Conservation (phyloP, 108 stramenopile species). For the Pseudonitzschia pungens region DNA sequence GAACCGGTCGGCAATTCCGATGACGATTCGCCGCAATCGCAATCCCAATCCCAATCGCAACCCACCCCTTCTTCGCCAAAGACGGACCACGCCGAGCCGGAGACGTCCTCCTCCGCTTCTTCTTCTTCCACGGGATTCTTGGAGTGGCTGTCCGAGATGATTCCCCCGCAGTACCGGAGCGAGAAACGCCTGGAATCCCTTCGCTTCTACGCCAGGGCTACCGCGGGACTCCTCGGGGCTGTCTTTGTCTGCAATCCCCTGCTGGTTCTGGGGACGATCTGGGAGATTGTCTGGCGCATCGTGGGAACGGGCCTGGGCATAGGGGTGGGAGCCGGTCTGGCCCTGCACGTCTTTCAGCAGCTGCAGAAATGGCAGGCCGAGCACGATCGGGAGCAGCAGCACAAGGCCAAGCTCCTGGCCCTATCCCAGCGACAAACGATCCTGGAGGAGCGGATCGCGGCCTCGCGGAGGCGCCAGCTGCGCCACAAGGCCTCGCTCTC, state of each 20-base stretch:
- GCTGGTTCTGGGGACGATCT: neutral
- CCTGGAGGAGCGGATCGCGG: neutral
- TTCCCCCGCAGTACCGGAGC: neutral
- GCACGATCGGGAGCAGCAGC: neutral
- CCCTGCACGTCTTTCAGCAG: conserved; percentile 67
- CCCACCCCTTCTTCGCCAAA: too few species aligned
- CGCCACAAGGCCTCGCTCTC: conserved; percentile 1
- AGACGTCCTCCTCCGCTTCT: neutral
- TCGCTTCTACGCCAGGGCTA: neutral
- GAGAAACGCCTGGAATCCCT: neutral
- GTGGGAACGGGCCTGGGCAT: conserved; percentile 60
- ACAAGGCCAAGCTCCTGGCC: conserved; percentile 5
- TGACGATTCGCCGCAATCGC: too few species aligned
- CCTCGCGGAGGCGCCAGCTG: neutral
- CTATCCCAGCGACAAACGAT: neutral
- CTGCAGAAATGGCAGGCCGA: conserved; percentile 36
- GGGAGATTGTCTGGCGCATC: conserved; percentile 27
- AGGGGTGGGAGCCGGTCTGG: conserved; percentile 72
- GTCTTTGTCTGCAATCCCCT: conserved; percentile 7
- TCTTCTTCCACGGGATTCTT: neutral
- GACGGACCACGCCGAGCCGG: too few species aligned
- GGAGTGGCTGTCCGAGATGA: neutral
- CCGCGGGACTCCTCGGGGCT: neutral
- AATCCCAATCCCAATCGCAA: too few species aligned
- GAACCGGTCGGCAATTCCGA: too few species aligned